A percentile compares a stretch with the other conserved stretches of the same genome.
Conservation (phyloP, 192 early-diverging fungal species). For the Jimgerdemannia lactiflua region DNA sequence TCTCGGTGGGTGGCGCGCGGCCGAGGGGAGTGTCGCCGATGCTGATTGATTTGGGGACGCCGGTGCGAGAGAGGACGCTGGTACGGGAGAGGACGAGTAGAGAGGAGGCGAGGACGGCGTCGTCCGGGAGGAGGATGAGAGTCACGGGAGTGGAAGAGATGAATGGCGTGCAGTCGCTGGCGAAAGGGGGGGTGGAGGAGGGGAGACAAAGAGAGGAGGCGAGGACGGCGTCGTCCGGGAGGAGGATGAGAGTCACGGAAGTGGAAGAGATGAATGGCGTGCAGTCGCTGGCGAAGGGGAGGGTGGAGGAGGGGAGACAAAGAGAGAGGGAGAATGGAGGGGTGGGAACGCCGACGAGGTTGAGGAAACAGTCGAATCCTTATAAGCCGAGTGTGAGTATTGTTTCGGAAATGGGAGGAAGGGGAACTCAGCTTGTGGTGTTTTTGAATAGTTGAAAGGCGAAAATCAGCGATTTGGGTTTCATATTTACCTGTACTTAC, state of each 20-base stretch:
- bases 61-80: not conserved
- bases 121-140: not conserved
- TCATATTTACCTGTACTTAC: not conserved
- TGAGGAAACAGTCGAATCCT: not conserved
- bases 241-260: not conserved
- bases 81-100: not conserved
- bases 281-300: not conserved
- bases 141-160: not conserved
- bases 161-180: not conserved
- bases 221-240: not conserved
- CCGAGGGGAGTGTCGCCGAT: not conserved
- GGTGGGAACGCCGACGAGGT: not conserved
- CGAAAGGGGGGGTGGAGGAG: not conserved
- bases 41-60: not conserved
- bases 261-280: not conserved
- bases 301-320: too few species aligned
- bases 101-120: not conserved
- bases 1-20: too few species aligned
- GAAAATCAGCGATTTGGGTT: not conserved
- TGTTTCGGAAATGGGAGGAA: not conserved
- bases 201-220: not conserved
- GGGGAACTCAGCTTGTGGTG: not conserved
- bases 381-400: too few species aligned
- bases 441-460: not conserved
- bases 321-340: too few species aligned